Evolutionary conservation across 345 rosid genomes (phyloP).

Genomic region (Dimocarpus longan): DNA sequence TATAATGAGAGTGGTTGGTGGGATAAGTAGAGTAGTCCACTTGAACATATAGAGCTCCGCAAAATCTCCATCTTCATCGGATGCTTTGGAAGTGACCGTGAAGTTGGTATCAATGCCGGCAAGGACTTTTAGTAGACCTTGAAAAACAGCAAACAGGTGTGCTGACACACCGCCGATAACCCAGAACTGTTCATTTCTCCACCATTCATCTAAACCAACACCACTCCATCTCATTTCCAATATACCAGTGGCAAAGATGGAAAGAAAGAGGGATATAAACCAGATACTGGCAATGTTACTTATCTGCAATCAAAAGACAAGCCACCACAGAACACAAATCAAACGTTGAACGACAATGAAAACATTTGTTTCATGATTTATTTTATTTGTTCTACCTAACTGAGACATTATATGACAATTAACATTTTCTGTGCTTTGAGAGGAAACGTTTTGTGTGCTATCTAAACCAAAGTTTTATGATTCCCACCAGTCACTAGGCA

Average conservation of each 20-base stretch:
- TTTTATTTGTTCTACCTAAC: background rate
- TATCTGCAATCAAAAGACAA: constrained; percentile 34
- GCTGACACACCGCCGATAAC: constrained; percentile 49
- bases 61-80: constrained; percentile 32
- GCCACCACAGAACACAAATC: constrained; percentile 3
- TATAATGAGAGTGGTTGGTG: constrained; percentile 46
- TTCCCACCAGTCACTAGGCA: background rate
- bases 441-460: background rate
- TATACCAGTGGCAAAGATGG: constrained; percentile 45
- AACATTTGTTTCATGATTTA: background rate
- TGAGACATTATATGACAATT: too few relatives aligned
- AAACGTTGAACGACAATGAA: background rate
- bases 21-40: constrained; percentile 51
- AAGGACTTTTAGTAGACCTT: constrained; percentile 42
- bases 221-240: constrained; percentile 56
- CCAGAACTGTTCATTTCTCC: constrained; percentile 57
- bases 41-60: constrained; percentile 43
- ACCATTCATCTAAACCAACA: constrained; percentile 48
- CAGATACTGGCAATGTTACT: constrained; percentile 37
- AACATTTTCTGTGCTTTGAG: background rate
- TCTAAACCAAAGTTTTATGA: background rate
- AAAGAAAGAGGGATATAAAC: constrained; percentile 43
- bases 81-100: constrained; percentile 35
- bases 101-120: constrained; percentile 36
- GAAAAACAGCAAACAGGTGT: constrained; percentile 45